Conservation (phyloP, 1,284 basidiomycete species). For the Puccinia coronata region DNA sequence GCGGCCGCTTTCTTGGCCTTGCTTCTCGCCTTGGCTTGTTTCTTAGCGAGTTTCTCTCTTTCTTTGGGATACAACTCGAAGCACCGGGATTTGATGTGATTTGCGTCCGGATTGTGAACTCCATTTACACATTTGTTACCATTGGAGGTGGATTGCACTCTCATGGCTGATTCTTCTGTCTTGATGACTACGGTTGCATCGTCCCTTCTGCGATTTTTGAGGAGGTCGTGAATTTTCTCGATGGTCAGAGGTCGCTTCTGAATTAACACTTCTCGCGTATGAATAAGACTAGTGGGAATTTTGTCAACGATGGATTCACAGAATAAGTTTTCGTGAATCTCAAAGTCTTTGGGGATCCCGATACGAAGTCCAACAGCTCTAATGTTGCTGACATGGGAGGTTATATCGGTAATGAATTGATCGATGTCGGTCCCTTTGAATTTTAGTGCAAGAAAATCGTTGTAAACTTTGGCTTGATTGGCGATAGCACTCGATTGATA, state of each 20-base stretch:
- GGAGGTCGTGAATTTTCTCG: background rate
- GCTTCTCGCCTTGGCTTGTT: background rate
- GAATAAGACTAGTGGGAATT: background rate
- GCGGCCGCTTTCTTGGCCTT: background rate
- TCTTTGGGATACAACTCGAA: background rate
- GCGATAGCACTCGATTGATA: background rate
- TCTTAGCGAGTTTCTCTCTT: background rate
- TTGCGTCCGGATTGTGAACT: background rate
- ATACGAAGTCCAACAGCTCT: background rate
- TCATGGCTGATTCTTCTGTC: background rate
- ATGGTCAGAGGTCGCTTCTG: background rate
- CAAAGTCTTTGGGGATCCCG: background rate
- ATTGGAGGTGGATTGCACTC: background rate
- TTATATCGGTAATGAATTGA: background rate
- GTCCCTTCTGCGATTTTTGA: background rate
- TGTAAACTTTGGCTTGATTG: conserved; percentile 1
- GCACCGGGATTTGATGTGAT: background rate
- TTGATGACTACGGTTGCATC: background rate
- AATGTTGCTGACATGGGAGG: background rate
- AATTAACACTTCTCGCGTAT: too few relatives aligned
- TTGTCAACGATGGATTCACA: background rate
- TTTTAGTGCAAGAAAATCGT: background rate
- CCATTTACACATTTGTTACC: background rate
- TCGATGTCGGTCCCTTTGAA: background rate
- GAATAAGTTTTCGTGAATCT: background rate